Evolutionary conservation across 2,329 filamentous ascomycete genomes (phyloP).

Genomic region (Colletotrichum tropicale): DNA sequence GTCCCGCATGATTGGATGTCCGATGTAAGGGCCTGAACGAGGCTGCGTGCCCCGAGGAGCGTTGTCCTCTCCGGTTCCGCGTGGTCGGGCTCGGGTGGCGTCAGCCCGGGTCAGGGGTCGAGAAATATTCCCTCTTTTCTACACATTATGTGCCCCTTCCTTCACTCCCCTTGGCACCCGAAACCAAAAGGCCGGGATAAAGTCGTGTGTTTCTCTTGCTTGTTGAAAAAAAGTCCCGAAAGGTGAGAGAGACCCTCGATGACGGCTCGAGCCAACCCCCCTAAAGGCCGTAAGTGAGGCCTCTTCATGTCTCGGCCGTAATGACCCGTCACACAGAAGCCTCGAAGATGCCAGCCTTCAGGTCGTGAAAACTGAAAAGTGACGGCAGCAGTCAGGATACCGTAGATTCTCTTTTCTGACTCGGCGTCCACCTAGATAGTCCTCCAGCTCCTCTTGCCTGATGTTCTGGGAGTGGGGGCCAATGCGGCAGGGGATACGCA

Average conservation of each 20-base stretch:
- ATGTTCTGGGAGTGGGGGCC: background rate
- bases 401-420: background rate
- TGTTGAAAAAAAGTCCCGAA: background rate
- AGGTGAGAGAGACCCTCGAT: background rate
- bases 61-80: constrained; percentile 10
- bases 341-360: background rate
- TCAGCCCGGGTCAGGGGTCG: background rate
- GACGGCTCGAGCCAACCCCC: background rate
- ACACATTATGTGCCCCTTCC: background rate
- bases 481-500: background rate
- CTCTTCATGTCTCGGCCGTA: constrained; percentile 6
- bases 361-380: background rate
- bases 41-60: background rate
- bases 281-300: constrained; percentile 15
- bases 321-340: background rate
- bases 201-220: background rate
- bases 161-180: background rate
- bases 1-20: background rate
- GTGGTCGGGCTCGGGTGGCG: constrained; percentile 12
- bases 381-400: background rate
- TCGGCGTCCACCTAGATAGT: background rate
- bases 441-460: background rate
- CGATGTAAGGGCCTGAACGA: constrained; percentile 2
- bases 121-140: background rate
- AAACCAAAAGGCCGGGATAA: background rate